These are phyloP conservation scores for Metschnikowia kofuensis DNA, from an alignment of 805 yeast species.

Conservation along the genomic window DNA sequence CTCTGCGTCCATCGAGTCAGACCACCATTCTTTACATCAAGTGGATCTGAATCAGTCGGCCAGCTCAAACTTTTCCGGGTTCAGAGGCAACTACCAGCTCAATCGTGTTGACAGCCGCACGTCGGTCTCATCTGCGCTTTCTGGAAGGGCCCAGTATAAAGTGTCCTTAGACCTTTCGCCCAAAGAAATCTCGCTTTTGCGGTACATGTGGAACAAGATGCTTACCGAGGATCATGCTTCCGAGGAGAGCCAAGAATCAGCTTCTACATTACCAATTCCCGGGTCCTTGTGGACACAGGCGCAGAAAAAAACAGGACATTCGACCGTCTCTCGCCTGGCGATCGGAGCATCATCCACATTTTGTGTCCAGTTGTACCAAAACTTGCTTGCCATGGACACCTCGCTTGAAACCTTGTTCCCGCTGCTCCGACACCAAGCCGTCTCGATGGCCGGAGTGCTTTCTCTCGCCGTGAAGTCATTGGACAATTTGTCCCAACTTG, in stretches of 20 bases:
- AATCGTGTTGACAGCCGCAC: slow-evolving; percentile 22
- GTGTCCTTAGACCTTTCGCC: slow-evolving; percentile 18
- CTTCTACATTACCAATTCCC: slow-evolving; percentile 14
- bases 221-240: slow-evolving; percentile 32
- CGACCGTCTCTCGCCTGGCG: slow-evolving; percentile 14
- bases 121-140: slow-evolving; percentile 23
- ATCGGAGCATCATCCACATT: slow-evolving; percentile 49
- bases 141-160: slow-evolving; percentile 17
- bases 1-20: neutral
- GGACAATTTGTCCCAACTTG: slow-evolving; percentile 55
- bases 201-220: slow-evolving; percentile 42
- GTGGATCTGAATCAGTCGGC: neutral
- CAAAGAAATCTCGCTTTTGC: slow-evolving; percentile 42
- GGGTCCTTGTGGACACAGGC: slow-evolving; percentile 12
- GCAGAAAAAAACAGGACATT: slow-evolving; percentile 11
- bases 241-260: slow-evolving; percentile 6
- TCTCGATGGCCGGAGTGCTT: slow-evolving; percentile 75
- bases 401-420: slow-evolving; percentile 66
- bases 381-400: slow-evolving; percentile 59
- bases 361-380: slow-evolving; percentile 74
- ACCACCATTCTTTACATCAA: neutral
- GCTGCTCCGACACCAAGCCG: slow-evolving; percentile 73
- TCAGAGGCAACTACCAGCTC: slow-evolving; percentile 22
- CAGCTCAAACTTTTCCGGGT: slow-evolving; percentile 3
- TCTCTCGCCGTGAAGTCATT: slow-evolving; percentile 63